Evolutionary conservation across 2,329 filamentous ascomycete species (phyloP), one percentile per base, ranked within the genome.

Genomic region (Curvularia sp.): DNA sequence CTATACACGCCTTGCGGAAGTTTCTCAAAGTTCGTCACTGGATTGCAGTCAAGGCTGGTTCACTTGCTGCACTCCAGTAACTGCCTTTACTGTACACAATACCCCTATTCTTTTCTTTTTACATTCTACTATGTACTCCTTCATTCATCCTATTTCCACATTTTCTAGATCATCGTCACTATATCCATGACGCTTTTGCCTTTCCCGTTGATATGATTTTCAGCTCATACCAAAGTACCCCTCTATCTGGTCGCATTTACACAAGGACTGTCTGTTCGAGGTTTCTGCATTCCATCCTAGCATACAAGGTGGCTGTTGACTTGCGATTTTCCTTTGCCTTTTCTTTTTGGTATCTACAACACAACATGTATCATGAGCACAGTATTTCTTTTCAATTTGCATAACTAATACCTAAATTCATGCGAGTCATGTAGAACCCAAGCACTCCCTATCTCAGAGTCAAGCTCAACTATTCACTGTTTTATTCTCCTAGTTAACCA

Each of bases 1-100:
- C 67, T 4, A 62, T 73, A 8, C 63, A 72, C 38, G 59, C 58
- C 5, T 63, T 75, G 44, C 60, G 71, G 39, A 66, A 57, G 5
- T 73, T 74, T 63, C 43, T 75, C 41, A 56, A 65, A 44, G 63
- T 75, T 33, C 63, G 69, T 49, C 51, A 57, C 4, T 55, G 64
- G 42, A 62, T 74, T 33, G 62, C 62, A 15, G 48, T 70, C 43
- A 69, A 62, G 44, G 60, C 41, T 3, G 51, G 43, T 2, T 46
- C 42, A 13, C n/a, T 22, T 3, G 26, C 31, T 18, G 15, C 22
- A 5, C 20, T 38, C 24, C 8, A 55, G 22, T 22, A 38, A 13
- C 18, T 26, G 10, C 12, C n/a, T 4, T 5, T n/a, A 9, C 33
- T 18, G 5, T n/a, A 48, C 30, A 10, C 50, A 20, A 2, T n/a